Percentiles rank a stretch among this genome's conserved stretches.
These are phyloP conservation scores for Olyra latifolia DNA, from an alignment of 176 grass and related monocot species.

Conservation along the genomic window DNA sequence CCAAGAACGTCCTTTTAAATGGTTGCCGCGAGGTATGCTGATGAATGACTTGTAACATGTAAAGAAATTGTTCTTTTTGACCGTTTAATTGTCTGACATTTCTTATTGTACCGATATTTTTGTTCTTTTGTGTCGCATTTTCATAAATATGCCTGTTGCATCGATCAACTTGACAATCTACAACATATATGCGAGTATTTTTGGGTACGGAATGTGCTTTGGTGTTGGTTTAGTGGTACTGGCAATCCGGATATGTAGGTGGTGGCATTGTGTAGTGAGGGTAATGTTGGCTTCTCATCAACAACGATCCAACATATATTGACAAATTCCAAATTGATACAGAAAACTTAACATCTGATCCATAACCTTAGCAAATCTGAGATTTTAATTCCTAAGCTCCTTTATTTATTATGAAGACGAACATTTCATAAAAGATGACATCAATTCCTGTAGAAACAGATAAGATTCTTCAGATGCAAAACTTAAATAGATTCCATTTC, in stretches of 20 bases:
- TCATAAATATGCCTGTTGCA: background rate
- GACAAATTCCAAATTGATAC: background rate
- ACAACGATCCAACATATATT: background rate
- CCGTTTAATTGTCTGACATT: background rate
- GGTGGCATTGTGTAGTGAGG: background rate
- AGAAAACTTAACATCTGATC: background rate
- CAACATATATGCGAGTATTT: background rate
- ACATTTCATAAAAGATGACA: background rate
- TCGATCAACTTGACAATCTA: background rate
- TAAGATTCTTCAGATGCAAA: too few species aligned
- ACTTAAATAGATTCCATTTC: too few species aligned
- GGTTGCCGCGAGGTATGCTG: conserved; percentile 9
- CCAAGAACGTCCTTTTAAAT: conserved; percentile 31
- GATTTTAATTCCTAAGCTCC: background rate
- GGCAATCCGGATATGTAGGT: background rate
- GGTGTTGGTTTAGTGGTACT: background rate
- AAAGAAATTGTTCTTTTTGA: background rate
- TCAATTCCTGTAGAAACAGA: background rate
- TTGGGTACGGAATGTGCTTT: background rate
- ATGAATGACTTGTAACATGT: background rate
- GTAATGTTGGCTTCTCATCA: too few species aligned
- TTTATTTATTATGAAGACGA: background rate
- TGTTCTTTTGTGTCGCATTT: background rate
- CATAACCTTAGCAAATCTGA: background rate
- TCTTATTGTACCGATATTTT: background rate